Base-by-base conservation (phyloP, 805 yeast genomes). In the Saturnispora sanitii region DNA sequence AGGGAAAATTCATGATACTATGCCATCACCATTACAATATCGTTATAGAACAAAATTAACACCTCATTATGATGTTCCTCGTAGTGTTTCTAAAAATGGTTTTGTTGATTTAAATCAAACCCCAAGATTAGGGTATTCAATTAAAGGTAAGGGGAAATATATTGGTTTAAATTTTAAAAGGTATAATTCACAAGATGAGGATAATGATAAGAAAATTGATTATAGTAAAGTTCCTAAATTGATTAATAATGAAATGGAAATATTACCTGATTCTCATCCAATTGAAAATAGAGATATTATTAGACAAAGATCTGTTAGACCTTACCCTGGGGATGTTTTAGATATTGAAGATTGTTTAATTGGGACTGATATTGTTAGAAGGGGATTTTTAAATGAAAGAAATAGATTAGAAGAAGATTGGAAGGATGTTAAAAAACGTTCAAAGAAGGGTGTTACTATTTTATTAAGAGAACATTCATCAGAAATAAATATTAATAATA, bases 321-420 rank as follows among this genome's bases (percentile, higher is more conserved):
- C 55, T 12, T 53, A 55, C 45, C 56, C 60, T 32, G 83, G 84
- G 27, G 87, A 86, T n/a, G 79, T 85, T 21, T 64, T 92, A 47
- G 98, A 92, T 59, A 88, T 92, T 48, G 98, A 92, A 58, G 96
- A 87, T 49, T 92, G 97, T 60, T 65, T 79, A 3, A 86, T 92
- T 49, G 97, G 95, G 5, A 92, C 97, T 0, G 64, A 67, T 2
- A 77, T 83, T 29, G 71, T 92, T 27, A 82, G 88, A 58, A 56
- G 65, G 35, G 96, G 94, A 1, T 65, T 90, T 70, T 54, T 57
- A 6, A 73, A 77, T 52, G 94, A 87, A 60, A 70, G 96, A 45
- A 53, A 49, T 21, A 66, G 65, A 28, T 76, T 83, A 43, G 67
- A 66, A 20, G 60, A 64, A 6, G 71, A 46, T 15, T 45, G 52